Percentiles rank a stretch among this genome's conserved stretches.
Evolutionary conservation across 306 rosid genomes (phyloP).

Genomic region (Ziziphus jujuba): DNA sequence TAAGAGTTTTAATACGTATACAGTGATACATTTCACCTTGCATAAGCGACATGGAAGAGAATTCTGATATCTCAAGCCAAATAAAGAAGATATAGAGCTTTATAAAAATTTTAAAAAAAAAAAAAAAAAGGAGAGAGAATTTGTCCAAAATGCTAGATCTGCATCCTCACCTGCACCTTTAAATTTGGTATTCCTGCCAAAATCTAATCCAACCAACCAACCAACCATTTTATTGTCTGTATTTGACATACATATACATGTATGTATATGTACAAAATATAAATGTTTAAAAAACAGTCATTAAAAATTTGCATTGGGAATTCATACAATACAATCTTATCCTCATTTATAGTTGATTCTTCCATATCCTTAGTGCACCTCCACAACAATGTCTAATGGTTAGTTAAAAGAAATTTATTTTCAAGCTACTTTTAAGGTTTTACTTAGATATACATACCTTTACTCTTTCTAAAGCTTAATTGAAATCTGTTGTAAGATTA

Average conservation of each 20-base stretch:
- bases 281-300: neutral
- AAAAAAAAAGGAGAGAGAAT: constrained; percentile 11
- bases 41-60: constrained; percentile 26
- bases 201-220: constrained; percentile 34
- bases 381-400: neutral
- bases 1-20: neutral
- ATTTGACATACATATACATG: constrained; percentile 5
- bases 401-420: neutral
- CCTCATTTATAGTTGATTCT: constrained; percentile 27
- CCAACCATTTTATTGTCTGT: constrained; percentile 32
- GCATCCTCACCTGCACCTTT: constrained; percentile 17
- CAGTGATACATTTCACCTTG: constrained; percentile 30
- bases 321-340: constrained; percentile 25
- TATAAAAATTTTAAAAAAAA: too few relatives aligned
- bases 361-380: constrained; percentile 10
- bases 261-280: neutral
- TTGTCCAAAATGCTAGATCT: constrained; percentile 16
- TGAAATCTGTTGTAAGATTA: too few relatives aligned
- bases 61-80: constrained; percentile 16
- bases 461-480: too few relatives aligned
- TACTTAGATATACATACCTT: too few relatives aligned
- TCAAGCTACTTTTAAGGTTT: too few relatives aligned
- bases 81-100: neutral
- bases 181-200: constrained; percentile 26
- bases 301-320: neutral